Base-by-base conservation (phyloP, 2,329 filamentous ascomycete species). In the Orbilia brochopaga region DNA sequence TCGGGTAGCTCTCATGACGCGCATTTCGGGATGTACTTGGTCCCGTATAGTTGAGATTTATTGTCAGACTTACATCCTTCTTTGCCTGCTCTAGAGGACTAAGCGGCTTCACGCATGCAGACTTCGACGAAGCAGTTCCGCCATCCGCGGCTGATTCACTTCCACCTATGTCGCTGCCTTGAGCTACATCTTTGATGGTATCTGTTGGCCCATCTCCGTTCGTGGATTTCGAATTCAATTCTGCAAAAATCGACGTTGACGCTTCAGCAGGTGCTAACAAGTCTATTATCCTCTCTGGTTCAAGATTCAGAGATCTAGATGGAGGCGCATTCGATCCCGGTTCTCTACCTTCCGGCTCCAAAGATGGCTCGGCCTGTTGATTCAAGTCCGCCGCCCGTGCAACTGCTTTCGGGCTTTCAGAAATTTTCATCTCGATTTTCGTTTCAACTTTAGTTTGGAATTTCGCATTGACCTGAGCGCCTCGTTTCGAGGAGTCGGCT, bases 81-180 rank as follows among this genome's bases (percentile, higher is more conserved):
- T 60, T 70, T 8, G 63, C 52, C 42, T 64, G 63, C 24, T 51
- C 66, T 55, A 59, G 63, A n/a, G 58, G 46, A 30, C 53, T 55
- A 15, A 64, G 37, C n/a, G 58, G 54, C 19, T 48, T 53, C 0
- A n/a, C 5, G 17, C 10, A 4, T 44, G 19, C 15, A 21, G 44
- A 17, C 17, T 48, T 48, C 5, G 44, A 4, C 44, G 19, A 3
- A 23, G 23, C 23, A 5, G 32, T 23, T 11, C 51, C 53, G n/a
- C 19, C 17, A 10, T 15, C 5, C n/a, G n/a, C n/a, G 17, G 19
- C 17, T 10, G 3, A 4, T 21, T 23, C 5, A 5, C 17, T 5
- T 3, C n/a, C 4, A 19, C 19, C 17, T 2, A 4, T 11, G 44
- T 48, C 44, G 19, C 17, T 21, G 11, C n/a, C 17, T 1, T 11